Evolutionary conservation across 2,329 filamentous ascomycete species (phyloP), one percentile per base, ranked within the genome.

Genomic region (Colletotrichum godetiae): DNA sequence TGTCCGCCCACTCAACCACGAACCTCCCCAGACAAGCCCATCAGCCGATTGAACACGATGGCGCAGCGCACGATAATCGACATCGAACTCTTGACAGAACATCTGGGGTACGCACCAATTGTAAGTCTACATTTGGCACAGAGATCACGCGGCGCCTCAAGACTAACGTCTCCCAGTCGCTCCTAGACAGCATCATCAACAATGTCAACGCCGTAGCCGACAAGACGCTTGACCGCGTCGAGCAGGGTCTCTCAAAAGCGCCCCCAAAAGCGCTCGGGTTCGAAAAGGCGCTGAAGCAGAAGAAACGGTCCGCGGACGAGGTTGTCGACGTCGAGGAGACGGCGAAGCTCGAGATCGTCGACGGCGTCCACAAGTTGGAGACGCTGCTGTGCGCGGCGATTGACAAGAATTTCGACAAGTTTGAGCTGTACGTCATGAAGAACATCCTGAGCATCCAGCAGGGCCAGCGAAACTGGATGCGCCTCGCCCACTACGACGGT

Each of bases 151-250:
- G 55, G 37, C 70, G 68, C 71, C 31, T 6, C 7, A 19, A 49
- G 68, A 76, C 64, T 57, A 56, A 35, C 69, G 57, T 46, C 22
- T 22, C 56, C 31, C 79, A 98, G 95, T 94, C 94, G 74, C 91
- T 99, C 55, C 93, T 99, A 80, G 97, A 99, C 90, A 96, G 98
- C 84, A 95, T 98, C 78, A 98, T 98, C 86, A 98, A 98, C 87
- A 94, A 93, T 68, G 92, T 98, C 82, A 99, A 98, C 86, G 94
- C 96, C 79, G 90, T 98, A 78, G 93, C 97, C 79, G 97, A 97
- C 84, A 93, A 93, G 82, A 95, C 95, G 67, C 92, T 98, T 79
- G 94, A 94, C 79, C 94, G 93, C 74, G 92, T 98, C 76, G 97
- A 98, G 83, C 90, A 91, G 68, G 94, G 94, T 1, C 91, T 99